A percentile compares a stretch with the other conserved stretches of the same genome.
Conservation (phyloP, 179 eudicot genomes). For the Silene noctiflora region DNA sequence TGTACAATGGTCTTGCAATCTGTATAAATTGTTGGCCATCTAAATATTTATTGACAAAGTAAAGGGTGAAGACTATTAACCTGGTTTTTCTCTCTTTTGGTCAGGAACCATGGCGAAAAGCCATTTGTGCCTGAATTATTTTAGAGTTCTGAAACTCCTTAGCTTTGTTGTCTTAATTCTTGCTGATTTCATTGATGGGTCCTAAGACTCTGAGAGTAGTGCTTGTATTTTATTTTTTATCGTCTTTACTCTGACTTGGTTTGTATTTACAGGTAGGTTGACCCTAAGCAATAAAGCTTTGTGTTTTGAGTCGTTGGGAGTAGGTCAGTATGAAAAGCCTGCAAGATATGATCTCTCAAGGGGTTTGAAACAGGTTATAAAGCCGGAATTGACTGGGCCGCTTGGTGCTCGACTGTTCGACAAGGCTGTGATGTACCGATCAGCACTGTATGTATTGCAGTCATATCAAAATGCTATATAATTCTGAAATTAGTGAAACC, state of each 20-base stretch:
- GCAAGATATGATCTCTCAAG: slow-evolving; percentile 65
- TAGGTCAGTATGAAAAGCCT: slow-evolving; percentile 78
- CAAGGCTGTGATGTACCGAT: slow-evolving; percentile 91
- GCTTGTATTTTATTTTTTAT: not conserved
- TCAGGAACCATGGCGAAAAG: slow-evolving; percentile 15
- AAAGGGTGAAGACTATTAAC: no score
- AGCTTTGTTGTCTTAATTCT: not conserved
- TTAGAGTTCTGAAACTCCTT: not conserved
- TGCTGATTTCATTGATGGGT: not conserved
- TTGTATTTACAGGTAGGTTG: slow-evolving; percentile 55
- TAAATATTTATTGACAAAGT: no score
- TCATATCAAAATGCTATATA: slow-evolving; percentile 10
- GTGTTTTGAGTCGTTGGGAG: slow-evolving; percentile 82
- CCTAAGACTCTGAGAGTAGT: not conserved
- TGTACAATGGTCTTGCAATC: not conserved
- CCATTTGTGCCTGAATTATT: not conserved
- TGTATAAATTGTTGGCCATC: no score
- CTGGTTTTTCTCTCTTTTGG: not conserved
- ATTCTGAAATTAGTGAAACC: slow-evolving; percentile 1
- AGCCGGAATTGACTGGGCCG: slow-evolving; percentile 89
- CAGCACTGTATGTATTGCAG: slow-evolving; percentile 52
- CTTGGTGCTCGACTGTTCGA: slow-evolving; percentile 92
- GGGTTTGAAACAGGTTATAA: slow-evolving; percentile 78
- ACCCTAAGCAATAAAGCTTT: slow-evolving; percentile 70
- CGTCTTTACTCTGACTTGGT: not conserved